These are phyloP conservation scores for Chlamydomonas asymmetrica DNA, from an alignment of 139 green algal genomes.

Conservation along the genomic window DNA sequence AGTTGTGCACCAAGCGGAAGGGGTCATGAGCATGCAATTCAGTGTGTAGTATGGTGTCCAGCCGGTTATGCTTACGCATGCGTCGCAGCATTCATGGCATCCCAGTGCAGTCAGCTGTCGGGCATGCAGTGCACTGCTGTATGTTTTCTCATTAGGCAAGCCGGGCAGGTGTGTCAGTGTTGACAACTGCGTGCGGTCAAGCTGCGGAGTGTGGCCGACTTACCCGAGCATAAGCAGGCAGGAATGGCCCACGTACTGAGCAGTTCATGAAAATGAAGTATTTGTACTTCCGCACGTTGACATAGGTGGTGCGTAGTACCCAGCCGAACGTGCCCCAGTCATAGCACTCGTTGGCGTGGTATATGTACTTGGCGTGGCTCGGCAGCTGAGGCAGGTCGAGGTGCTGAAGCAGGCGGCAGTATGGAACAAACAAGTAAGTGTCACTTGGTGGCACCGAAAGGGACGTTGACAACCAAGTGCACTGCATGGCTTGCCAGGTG, in stretches of 20 bases:
- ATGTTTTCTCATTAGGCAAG: too few relatives aligned
- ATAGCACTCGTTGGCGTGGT: conserved; percentile 78
- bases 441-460: not conserved
- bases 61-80: too few relatives aligned
- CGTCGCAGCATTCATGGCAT: too few relatives aligned
- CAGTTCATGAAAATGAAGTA: conserved; percentile 82
- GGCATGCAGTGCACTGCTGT: too few relatives aligned
- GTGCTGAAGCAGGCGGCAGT: conserved; percentile 3
- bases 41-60: too few relatives aligned
- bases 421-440: not conserved
- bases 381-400: conserved; percentile 55
- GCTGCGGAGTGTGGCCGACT: not conserved
- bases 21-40: too few relatives aligned
- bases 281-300: conserved; percentile 30
- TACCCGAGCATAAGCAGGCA: conserved; percentile 64
- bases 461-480: not conserved
- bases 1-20: too few relatives aligned
- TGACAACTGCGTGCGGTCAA: too few relatives aligned
- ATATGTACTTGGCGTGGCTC: conserved; percentile 61
- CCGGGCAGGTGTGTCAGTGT: too few relatives aligned
- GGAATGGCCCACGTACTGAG: conserved; percentile 67
- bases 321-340: conserved; percentile 82
- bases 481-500: not conserved
- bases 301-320: conserved; percentile 55
- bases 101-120: too few relatives aligned